Base-by-base conservation (phyloP, 768 basidiomycete species). In the Punctularia strigosozonata region DNA sequence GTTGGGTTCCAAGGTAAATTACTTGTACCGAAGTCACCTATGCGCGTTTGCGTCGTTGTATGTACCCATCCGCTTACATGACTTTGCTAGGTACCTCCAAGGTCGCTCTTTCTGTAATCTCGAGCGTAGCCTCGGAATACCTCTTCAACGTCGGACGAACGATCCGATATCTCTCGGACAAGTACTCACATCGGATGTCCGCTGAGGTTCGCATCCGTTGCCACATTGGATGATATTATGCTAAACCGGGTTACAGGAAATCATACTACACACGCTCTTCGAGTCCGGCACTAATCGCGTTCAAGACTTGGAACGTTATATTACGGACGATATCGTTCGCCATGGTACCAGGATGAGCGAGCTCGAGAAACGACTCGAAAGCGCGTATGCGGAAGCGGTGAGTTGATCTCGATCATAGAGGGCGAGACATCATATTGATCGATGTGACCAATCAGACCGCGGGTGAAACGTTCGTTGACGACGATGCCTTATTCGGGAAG, bases 201-300 rank as follows among this genome's bases (percentile, higher is more conserved):
- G 54, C 88, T 0, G 90, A 95, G 75, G 91, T 92, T 40, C 25
- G 14, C 18, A 31, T 12, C 22, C 32, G 10, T 42, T 19, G 4
- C 39, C 23, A 18, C 5, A 4, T 4, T 25, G 19, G 8, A 31
- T 15, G 21, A 5, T 10, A 10, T 30, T 30, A 21, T 36, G 21
- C 20, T 41, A 25, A 14, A 25, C n/a, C n/a, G 31, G 13, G 17
- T 23, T 31, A n/a, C 42, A 94, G 89, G 89, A 94, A 77, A 92
- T 95, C 24, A 78, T 94, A 25, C 69, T 91, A 2, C 89, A 94
- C 55, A 83, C 88, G 1, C 63, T 97, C 14, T 87, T 91, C 47
- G 89, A 95, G 60, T 86, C 83, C 43, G 92, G 92, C 4, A 76
- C 73, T 5, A 75, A 86, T 0, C 72, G 76, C 40, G 63, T 90